A percentile compares a stretch with the other conserved stretches of the same genome.
phyloP scores from a whole-genome alignment of 352 stramenopile species.

The Phytopythium oedochilum region DNA sequence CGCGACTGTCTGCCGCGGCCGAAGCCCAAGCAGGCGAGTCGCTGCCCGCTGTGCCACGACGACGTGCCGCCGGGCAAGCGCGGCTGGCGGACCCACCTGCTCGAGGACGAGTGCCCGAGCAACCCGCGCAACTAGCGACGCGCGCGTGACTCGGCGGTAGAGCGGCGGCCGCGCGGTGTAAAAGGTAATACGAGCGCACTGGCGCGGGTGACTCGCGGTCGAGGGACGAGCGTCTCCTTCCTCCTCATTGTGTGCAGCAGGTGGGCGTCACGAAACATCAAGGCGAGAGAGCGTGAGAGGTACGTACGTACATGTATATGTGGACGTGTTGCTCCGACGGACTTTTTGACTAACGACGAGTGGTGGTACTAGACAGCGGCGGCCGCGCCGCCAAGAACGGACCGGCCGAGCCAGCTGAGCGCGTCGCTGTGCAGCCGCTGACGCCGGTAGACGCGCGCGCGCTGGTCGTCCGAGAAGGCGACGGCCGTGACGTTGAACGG shows the following conservation, averaged over 20 bases:
- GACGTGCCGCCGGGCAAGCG: slow-evolving; percentile 57
- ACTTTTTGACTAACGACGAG: neutral
- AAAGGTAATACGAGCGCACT: neutral
- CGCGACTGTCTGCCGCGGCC: slow-evolving; percentile 65
- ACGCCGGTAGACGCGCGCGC: slow-evolving; percentile 14
- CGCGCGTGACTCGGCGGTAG: neutral
- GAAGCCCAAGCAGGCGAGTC: slow-evolving; percentile 54
- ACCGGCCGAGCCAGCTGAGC: neutral
- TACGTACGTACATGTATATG: too few relatives aligned
- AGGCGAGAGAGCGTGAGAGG: too few relatives aligned
- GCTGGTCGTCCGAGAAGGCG: slow-evolving; percentile 14
- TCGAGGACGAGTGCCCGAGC: slow-evolving; percentile 65
- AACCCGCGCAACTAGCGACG: slow-evolving; percentile 63
- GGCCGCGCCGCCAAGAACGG: too few relatives aligned
- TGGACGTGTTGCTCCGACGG: neutral
- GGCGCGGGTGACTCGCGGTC: neutral
- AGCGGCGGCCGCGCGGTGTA: neutral
- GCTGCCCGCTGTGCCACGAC: slow-evolving; percentile 82
- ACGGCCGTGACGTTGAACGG: slow-evolving; percentile 31
- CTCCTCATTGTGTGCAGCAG: too few relatives aligned
- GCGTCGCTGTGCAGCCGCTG: slow-evolving; percentile 13
- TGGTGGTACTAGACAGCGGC: neutral
- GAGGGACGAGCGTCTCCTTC: too few relatives aligned
- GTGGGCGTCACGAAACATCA: too few relatives aligned
- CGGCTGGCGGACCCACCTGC: slow-evolving; percentile 66